Evolutionary conservation across 805 yeast genomes (phyloP).

Genomic region (Starmera dryadoides): DNA sequence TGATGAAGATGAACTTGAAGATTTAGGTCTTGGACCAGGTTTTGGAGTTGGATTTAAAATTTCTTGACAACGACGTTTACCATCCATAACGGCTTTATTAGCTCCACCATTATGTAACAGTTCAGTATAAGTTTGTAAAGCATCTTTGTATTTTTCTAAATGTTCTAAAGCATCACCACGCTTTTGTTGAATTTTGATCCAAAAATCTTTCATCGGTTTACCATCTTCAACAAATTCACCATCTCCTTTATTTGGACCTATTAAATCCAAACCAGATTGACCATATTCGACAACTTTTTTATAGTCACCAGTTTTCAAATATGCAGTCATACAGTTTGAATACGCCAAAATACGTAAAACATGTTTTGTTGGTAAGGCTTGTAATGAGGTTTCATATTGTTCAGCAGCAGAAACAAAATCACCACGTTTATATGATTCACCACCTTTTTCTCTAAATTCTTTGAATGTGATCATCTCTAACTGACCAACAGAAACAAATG

Average conservation of each 20-base stretch:
- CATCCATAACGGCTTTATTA: conserved; percentile 62
- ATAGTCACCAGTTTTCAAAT: conserved; percentile 64
- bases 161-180: conserved; percentile 84
- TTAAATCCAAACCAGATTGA: conserved; percentile 21
- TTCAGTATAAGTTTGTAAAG: conserved; percentile 53
- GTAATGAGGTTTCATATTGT: conserved; percentile 49
- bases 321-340: conserved; percentile 70
- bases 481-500: conserved; percentile 17
- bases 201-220: conserved; percentile 58
- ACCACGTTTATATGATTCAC: conserved; percentile 67
- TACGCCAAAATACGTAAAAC: conserved; percentile 56
- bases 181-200: conserved; percentile 61
- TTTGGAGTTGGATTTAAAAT: conserved; percentile 50
- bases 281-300: conserved; percentile 25
- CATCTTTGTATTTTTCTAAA: conserved; percentile 59
- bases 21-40: conserved; percentile 18
- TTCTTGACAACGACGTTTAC: conserved; percentile 69
- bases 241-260: conserved; percentile 29
- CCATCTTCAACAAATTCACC: conserved; percentile 38
- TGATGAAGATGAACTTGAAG: conserved; percentile 7
- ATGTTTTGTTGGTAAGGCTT: conserved; percentile 56
- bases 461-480: conserved; percentile 28
- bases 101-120: conserved; percentile 65
- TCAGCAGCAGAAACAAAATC: conserved; percentile 64
- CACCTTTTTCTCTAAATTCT: conserved; percentile 48